Base-by-base conservation (phyloP, 2,329 filamentous ascomycete genomes). In the Epichloe coenophiala region DNA sequence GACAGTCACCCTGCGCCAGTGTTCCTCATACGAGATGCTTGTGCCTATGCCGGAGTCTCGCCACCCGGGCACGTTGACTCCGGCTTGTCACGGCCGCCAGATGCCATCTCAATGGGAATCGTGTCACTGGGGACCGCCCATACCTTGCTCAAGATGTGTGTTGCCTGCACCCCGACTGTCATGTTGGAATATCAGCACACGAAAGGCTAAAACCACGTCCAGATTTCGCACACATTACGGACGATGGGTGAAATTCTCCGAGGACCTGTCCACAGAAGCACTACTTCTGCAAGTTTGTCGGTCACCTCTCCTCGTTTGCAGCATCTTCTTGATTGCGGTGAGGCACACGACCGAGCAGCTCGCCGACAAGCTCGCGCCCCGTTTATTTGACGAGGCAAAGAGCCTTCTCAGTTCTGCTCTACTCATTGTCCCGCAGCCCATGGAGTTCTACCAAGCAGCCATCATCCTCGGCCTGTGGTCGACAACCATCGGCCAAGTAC, bases 381-480 rank as follows among this genome's bases (percentile, higher is more conserved):
- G n/a, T 0, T 49, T 62, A 0, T 60, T 62, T 6, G 37, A 55
- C n/a, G 58, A 62, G 37, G 54, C 57, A 3, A 59, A 60, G 39
- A 37, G 51, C 0, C 55, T 62, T 1, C 36, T 60, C 0, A 49
- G 54, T 1, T 9, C 52, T 0, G 52, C 56, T 1, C 17, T 62
- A 1, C 52, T 62, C 0, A 45, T 49, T 1, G 55, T 58, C 0
- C 53, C 54, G 0, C 58, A 61, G 23, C 31, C 45, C 1, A 49
- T 58, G 2, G 58, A 59, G 17, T 60, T 57, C 40, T 62, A 61
- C n/a, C 60, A 62, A 3, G 58, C 60, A 1, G 43, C 49, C 0
- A 48, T 62, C 1, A 56, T 62, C 13, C 41, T 62, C 1, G 60
- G 60, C 17, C 46, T 62, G 0, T 62, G 60, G 60, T 62, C 60